A percentile compares a stretch with the other conserved stretches of the same genome.
Evolutionary conservation across 768 basidiomycete species (phyloP).

Genomic region (Cubamyces lactineus): DNA sequence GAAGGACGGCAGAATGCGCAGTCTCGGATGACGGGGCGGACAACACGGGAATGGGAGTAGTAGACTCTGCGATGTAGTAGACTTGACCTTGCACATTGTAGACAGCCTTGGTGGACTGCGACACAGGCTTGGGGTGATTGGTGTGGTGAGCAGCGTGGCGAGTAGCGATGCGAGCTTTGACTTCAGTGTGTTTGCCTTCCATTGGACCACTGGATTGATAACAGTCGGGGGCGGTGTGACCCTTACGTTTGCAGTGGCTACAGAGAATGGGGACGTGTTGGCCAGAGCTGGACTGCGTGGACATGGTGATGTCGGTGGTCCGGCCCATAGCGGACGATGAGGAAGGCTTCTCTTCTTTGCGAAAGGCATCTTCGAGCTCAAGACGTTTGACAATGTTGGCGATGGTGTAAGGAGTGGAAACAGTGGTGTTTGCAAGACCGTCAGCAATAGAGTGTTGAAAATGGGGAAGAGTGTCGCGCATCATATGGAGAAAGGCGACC

Average conservation of each 20-base stretch:
- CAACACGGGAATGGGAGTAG: no score
- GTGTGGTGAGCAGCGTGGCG: not conserved
- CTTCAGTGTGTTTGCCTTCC: not conserved
- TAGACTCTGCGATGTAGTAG: no score
- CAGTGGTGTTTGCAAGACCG: not conserved
- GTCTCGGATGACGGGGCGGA: no score
- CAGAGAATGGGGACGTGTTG: not conserved
- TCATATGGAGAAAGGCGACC: constrained; percentile 1
- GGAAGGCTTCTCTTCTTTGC: not conserved
- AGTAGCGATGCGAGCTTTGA: not conserved
- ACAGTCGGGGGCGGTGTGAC: not conserved
- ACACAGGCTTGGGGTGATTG: no score
- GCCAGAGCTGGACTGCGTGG: not conserved
- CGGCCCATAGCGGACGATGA: not conserved
- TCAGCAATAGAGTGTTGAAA: not conserved
- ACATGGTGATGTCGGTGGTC: not conserved
- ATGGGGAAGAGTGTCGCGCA: not conserved
- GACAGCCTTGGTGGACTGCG: no score
- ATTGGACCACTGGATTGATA: not conserved
- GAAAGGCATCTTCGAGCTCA: not conserved
- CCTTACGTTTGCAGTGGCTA: not conserved
- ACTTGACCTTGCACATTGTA: no score
- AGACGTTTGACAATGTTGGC: not conserved
- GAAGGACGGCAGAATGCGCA: no score
- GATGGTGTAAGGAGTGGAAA: not conserved